These are phyloP conservation scores for Phaffia tasmanica DNA, from an alignment of 768 basidiomycete genomes.

Conservation along the genomic window DNA sequence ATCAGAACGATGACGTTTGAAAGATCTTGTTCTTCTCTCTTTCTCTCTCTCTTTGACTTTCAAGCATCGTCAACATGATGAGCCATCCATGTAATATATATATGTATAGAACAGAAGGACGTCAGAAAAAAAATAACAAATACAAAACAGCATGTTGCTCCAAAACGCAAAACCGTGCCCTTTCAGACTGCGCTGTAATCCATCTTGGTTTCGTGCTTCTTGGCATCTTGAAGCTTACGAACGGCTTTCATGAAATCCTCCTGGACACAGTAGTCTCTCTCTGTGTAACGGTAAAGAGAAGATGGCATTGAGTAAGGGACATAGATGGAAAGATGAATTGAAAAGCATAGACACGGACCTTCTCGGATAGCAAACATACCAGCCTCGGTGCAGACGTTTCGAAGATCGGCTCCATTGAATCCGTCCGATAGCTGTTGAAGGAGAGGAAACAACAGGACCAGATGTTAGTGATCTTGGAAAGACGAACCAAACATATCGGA, in stretches of 20 bases:
- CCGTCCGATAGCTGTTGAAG: conserved; percentile 30
- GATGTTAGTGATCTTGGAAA: neutral
- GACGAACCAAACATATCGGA: conserved; percentile 13
- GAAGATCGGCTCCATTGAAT: conserved; percentile 93
- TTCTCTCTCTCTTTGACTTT: no score
- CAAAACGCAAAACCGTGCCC: no score
- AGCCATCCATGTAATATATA: no score
- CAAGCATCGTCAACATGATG: no score
- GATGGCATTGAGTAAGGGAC: neutral
- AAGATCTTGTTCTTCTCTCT: no score
- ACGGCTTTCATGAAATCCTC: conserved; percentile 95
- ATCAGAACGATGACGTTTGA: no score
- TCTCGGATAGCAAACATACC: conserved; percentile 99
- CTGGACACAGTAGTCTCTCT: conserved; percentile 76
- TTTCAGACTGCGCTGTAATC: conserved; percentile 6
- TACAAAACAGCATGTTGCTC: no score
- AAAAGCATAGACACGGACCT: conserved; percentile 44
- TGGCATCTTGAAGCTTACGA: conserved; percentile 86
- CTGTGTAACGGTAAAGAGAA: neutral
- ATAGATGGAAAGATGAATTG: neutral
- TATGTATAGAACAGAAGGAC: no score
- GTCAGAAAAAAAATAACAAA: no score
- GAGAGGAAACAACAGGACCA: conserved; percentile 9
- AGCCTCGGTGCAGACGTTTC: conserved; percentile 54
- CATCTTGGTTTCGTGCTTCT: conserved; percentile 71